phyloP scores from a whole-genome alignment of 345 rosid species.

The Carallia brachiata region DNA sequence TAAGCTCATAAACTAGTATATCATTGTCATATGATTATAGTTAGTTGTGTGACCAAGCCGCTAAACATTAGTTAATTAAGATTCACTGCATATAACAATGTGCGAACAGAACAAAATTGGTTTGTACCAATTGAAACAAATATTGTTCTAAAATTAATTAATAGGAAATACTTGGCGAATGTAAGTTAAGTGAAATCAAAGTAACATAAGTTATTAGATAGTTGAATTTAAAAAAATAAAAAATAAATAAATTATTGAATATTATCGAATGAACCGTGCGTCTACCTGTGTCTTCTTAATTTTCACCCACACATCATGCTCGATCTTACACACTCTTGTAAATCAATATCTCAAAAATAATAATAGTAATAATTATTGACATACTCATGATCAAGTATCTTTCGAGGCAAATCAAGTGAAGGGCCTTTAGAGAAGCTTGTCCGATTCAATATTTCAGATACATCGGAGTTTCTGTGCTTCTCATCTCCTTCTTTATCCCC shows the following conservation, averaged over 20 bases:
- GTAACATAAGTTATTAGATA: no score
- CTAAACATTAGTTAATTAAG: slow-evolving; percentile 18
- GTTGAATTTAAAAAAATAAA: no score
- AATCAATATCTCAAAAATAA: not conserved
- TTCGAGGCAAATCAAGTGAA: slow-evolving; percentile 49
- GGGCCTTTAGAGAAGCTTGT: slow-evolving; percentile 62
- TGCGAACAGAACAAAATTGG: not conserved
- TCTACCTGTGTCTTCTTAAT: no score
- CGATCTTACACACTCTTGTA: not conserved
- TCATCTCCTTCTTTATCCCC: slow-evolving; percentile 79
- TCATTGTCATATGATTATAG: slow-evolving; percentile 18
- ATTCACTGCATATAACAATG: not conserved
- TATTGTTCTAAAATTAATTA: not conserved
- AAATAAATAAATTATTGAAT: no score
- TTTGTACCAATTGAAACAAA: slow-evolving; percentile 19
- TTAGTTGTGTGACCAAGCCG: no score
- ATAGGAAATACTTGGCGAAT: no score
- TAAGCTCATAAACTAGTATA: not conserved
- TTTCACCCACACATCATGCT: no score
- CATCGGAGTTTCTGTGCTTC: slow-evolving; percentile 61
- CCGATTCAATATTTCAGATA: slow-evolving; percentile 58
- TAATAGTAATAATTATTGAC: slow-evolving; percentile 9
- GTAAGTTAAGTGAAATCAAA: no score
- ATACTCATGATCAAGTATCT: slow-evolving; percentile 78
- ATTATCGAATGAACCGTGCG: no score